Base-by-base conservation (phyloP, 225 moss, liverwort and hornwort genomes). In the Rhytidiadelphus loreus region DNA sequence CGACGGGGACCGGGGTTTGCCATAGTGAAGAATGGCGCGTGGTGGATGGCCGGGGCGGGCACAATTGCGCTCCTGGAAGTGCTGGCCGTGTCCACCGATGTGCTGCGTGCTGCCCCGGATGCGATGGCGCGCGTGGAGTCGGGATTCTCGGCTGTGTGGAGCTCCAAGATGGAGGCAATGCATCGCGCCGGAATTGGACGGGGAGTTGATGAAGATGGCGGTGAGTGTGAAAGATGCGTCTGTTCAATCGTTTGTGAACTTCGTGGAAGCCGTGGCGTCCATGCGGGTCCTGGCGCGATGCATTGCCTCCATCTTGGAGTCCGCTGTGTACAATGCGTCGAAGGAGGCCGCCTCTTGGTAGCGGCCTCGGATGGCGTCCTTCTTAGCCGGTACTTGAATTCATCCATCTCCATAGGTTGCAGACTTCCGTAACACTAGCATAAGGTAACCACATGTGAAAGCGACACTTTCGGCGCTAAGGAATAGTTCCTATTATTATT, bases 291-390 rank as follows among this genome's bases (percentile, higher is more conserved):
- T 48, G 94, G 93, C 90, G 76, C 94, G 94, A n/a, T 96, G 96
- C 82, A 88, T 98, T 15, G 89, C 94, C 79, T 90, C 96, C 65
- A 94, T 96, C 80, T 81, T 98, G 60, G 89, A 92, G 46, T 94
- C 95, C 16, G 88, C 94, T 86, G 93, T 94, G 80, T 91, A 94
- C 88, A 94, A 93, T 94, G 91, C 92, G 35, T 92, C 95, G 37
- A 83, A 92, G 55, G 96, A 93, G 50, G 82, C 94, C 57, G 92
- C 90, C 86, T 92, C 95, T 59, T 98, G 96, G 97, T 95, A 95
- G 92, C 96, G 59, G 25, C 6, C 48, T 48, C 48, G 46, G 46
- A 46, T 46, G 46, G 46, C 46, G 46, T 46, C 46, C 46, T 46
- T 46, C 46, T 46, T 46, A 46, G 46, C 46, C 46, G 46, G 46